Conservation (phyloP, 129 eudicot genomes). For the Centrapalus pauciflorus region DNA sequence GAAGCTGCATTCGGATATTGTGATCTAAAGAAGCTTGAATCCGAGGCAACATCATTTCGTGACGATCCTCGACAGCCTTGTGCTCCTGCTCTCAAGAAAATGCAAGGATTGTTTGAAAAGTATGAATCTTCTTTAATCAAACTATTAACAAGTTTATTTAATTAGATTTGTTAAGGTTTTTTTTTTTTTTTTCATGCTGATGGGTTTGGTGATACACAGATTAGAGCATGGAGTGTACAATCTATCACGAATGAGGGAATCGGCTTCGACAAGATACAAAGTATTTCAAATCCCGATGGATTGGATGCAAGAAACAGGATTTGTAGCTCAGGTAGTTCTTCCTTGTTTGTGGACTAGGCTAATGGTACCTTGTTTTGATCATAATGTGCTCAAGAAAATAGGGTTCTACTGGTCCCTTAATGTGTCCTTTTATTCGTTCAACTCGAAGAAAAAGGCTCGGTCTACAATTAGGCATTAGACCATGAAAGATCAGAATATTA, state of each 20-base stretch:
- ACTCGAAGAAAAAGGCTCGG: slow-evolving; percentile 5
- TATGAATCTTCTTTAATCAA: slow-evolving; percentile 19
- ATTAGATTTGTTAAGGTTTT: background rate
- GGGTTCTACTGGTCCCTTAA: slow-evolving; percentile 21
- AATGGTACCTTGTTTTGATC: no score
- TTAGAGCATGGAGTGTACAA: slow-evolving; percentile 84
- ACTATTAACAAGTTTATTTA: background rate
- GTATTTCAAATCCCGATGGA: slow-evolving; percentile 66
- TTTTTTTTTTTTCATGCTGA: background rate
- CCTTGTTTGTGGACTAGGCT: no score
- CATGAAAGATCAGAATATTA: slow-evolving; percentile 1
- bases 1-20: slow-evolving; percentile 96
- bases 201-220: slow-evolving; percentile 25
- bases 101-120: slow-evolving; percentile 95
- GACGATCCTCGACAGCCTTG: slow-evolving; percentile 80
- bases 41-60: slow-evolving; percentile 65
- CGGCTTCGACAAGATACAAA: slow-evolving; percentile 74
- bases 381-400: slow-evolving; percentile 7
- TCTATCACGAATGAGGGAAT: slow-evolving; percentile 79
- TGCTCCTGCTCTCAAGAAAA: slow-evolving; percentile 78
- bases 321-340: slow-evolving; percentile 62
- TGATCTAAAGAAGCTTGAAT: slow-evolving; percentile 85
- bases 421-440: background rate
- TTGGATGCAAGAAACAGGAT: slow-evolving; percentile 92
- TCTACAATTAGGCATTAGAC: slow-evolving; percentile 16